Evolutionary conservation across 345 rosid genomes (phyloP).

Genomic region (Populus tremula): DNA sequence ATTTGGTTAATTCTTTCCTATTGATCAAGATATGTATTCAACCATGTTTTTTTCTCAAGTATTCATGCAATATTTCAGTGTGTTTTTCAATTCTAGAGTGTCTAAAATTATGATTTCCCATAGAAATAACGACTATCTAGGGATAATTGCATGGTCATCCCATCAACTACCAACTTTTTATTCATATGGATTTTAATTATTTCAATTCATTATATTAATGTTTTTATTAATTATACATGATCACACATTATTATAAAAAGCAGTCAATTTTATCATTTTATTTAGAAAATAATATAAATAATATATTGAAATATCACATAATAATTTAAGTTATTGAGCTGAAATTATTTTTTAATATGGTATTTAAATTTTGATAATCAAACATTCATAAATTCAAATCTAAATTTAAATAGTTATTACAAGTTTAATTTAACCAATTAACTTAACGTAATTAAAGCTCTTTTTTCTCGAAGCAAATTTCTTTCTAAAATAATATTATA

Average conservation of each 20-base stretch:
- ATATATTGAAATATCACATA: accelerated
- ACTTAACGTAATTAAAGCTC: neutral
- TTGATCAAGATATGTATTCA: no score
- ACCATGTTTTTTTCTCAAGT: no score
- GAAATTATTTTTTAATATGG: no score
- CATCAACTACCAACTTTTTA: neutral
- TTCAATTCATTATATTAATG: neutral
- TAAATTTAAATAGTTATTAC: no score
- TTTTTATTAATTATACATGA: neutral
- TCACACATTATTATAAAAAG: neutral
- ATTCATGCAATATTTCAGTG: no score
- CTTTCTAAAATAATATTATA: neutral
- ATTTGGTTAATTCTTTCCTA: no score
- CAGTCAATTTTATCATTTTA: neutral
- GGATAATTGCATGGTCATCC: neutral
- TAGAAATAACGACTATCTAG: no score
- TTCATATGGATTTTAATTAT: neutral
- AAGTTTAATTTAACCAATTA: neutral
- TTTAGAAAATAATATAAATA: no score
- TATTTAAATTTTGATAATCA: no score
- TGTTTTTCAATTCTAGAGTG: no score
- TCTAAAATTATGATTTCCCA: neutral
- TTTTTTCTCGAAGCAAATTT: neutral
- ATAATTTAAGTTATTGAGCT: no score
- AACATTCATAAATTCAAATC: no score